Base-by-base conservation (phyloP, 768 basidiomycete species). In the Russula sp. region DNA sequence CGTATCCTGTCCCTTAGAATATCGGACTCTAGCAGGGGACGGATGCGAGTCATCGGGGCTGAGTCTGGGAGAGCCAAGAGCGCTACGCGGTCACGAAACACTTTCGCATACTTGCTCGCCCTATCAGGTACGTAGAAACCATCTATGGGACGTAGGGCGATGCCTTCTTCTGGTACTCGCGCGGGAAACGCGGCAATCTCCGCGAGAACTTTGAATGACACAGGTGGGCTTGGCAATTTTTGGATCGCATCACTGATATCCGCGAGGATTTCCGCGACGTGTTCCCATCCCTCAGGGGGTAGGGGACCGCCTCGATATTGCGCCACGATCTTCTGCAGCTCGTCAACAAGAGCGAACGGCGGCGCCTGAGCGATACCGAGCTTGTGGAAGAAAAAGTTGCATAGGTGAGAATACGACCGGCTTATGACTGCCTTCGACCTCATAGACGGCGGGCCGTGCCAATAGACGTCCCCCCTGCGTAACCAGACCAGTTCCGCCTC, bases 91-190 rank as follows among this genome's bases (percentile, higher is more conserved):
- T 40, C 48, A 14, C 61, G 55, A 48, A 69, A 71, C 49, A 61
- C 51, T 5, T 63, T 49, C 4, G 62, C 64, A 28, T 64, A 64
- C 42, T 60, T 67, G 10, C 67, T 59, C 28, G 34, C 34, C 57
- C 49, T 60, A 26, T 73, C 72, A 3, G 71, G 71, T 6, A 70
- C 30, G 57, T 71, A 73, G 54, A 73, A 69, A 10, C 36, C 54
- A 11, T 70, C 61, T 7, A 40, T 56, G 11, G 51, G 26, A 11
- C 52, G 56, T 18, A 64, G 36, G 3, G 46, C 52, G 32, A 57
- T 28, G 26, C 68, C 55, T 60, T 52, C 55, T 2, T 2, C 3
- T 13, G 60, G 56, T 16, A 57, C 53, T 2, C 40, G 46, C 5
- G 42, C 69, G 9, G 70, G 70, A 38, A 70, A 70, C 3, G 61